phyloP scores from a whole-genome alignment of 208 protist genomes.

The Crithidia sp. region DNA sequence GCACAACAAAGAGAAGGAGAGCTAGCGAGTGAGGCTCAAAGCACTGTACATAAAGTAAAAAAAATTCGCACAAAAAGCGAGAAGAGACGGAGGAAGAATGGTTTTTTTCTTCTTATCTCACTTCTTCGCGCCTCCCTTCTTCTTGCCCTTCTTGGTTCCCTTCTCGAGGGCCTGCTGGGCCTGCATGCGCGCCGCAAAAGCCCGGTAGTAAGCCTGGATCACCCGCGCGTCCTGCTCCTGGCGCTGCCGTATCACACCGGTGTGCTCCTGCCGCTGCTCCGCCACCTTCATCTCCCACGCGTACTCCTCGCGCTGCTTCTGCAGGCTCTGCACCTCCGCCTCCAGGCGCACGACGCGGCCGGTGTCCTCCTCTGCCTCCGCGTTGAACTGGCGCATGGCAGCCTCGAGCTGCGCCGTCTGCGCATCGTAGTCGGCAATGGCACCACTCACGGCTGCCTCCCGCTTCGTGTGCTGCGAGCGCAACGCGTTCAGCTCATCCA shows the following conservation, averaged over 20 bases:
- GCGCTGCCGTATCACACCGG: conserved; percentile 45
- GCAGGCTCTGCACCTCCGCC: conserved; percentile 57
- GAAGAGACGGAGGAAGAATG: background rate
- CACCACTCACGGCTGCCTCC: conserved; percentile 81
- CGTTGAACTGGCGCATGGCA: conserved; percentile 59
- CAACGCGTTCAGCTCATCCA: conserved; percentile 61
- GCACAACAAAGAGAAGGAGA: background rate
- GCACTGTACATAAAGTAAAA: no score
- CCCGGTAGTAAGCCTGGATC: conserved; percentile 87
- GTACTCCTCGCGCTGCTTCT: conserved; percentile 64
- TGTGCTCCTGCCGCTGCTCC: conserved; percentile 72
- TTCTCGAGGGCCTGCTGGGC: conserved; percentile 48
- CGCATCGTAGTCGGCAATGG: conserved; percentile 85
- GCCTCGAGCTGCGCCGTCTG: conserved; percentile 52
- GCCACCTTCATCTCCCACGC: conserved; percentile 74
- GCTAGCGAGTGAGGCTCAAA: no score
- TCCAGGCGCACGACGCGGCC: conserved; percentile 69
- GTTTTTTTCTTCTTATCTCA: background rate
- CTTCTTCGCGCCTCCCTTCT: conserved; percentile 43
- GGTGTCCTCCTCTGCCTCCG: conserved; percentile 81
- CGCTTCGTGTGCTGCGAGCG: conserved; percentile 77
- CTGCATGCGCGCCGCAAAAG: conserved; percentile 58
- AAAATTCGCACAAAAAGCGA: no score
- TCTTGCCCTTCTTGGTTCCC: conserved; percentile 44
- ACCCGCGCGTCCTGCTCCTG: conserved; percentile 61